phyloP scores from a whole-genome alignment of 345 rosid genomes.

The Combretum micranthum region DNA sequence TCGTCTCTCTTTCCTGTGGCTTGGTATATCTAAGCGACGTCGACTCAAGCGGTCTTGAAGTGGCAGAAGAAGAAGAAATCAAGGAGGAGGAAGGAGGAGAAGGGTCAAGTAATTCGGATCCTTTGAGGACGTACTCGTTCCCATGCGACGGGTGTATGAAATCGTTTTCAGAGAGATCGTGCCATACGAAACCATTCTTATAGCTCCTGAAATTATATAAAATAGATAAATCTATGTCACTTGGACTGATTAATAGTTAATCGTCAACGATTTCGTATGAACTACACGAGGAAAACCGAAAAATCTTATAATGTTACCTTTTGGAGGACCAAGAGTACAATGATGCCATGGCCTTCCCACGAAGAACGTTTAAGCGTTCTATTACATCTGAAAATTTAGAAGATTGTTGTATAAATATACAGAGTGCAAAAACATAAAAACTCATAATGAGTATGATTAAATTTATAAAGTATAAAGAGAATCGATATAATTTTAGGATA shows the following conservation, averaged over 20 bases:
- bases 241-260: no score
- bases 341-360: conserved; percentile 85
- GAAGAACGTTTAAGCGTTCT: conserved; percentile 61
- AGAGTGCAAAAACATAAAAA: no score
- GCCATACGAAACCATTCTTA: conserved; percentile 96
- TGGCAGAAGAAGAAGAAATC: conserved; percentile 22
- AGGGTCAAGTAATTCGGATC: conserved; percentile 65
- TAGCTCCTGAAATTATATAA: conserved; percentile 49
- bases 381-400: conserved; percentile 90
- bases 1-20: conserved; percentile 10
- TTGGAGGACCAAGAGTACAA: conserved; percentile 94
- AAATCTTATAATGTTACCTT: conserved; percentile 33
- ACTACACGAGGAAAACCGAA: background rate
- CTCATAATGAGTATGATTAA: no score
- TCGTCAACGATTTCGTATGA: background rate
- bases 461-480: no score
- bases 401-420: no score
- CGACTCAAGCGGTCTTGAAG: conserved; percentile 35
- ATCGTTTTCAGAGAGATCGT: conserved; percentile 72
- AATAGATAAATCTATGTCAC: conserved; percentile 18
- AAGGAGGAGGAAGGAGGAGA: background rate
- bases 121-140: conserved; percentile 87
- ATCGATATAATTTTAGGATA: no score
- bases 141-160: conserved; percentile 80
- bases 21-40: conserved; percentile 41